A percentile compares a stretch with the other conserved stretches of the same genome.
Evolutionary conservation across 495 filamentous ascomycete genomes (phyloP).

Genomic region (Neurospora discreta): DNA sequence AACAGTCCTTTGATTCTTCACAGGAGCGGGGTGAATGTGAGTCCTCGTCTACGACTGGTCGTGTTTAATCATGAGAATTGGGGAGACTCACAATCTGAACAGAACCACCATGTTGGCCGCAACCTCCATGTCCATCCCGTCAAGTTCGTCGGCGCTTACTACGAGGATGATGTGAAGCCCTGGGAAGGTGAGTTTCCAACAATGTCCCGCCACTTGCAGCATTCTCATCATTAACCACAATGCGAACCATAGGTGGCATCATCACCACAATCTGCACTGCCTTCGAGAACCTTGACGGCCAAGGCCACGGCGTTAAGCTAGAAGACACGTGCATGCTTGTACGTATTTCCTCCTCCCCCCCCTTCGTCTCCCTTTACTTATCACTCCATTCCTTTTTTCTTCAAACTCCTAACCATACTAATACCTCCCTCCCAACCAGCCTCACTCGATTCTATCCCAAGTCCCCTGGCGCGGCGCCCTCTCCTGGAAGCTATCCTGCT

Average conservation of each 20-base stretch:
- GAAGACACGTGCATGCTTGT: constrained; percentile 54
- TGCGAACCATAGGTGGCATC: constrained; percentile 33
- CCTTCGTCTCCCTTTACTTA: background rate
- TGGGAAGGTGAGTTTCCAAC: constrained; percentile 56
- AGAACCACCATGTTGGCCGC: constrained; percentile 69
- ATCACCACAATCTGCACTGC: constrained; percentile 67
- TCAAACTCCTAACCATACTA: background rate
- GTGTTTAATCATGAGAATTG: too few relatives aligned
- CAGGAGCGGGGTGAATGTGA: constrained; percentile 53
- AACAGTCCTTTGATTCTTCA: constrained; percentile 65
- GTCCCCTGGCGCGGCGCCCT: constrained; percentile 54
- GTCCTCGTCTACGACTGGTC: background rate
- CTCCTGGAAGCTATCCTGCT: constrained; percentile 53
- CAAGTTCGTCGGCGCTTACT: constrained; percentile 46
- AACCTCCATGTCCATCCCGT: constrained; percentile 78
- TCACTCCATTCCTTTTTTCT: background rate
- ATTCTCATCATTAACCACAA: background rate
- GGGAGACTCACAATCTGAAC: too few relatives aligned
- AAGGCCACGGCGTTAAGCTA: constrained; percentile 76
- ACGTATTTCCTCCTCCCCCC: background rate
- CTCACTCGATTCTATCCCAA: constrained; percentile 35
- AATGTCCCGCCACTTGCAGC: background rate
- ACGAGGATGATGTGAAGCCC: constrained; percentile 52
- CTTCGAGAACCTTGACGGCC: constrained; percentile 71
- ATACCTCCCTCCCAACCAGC: background rate